Conservation (phyloP, 495 filamentous ascomycete genomes). For the Neurospora sp. region DNA sequence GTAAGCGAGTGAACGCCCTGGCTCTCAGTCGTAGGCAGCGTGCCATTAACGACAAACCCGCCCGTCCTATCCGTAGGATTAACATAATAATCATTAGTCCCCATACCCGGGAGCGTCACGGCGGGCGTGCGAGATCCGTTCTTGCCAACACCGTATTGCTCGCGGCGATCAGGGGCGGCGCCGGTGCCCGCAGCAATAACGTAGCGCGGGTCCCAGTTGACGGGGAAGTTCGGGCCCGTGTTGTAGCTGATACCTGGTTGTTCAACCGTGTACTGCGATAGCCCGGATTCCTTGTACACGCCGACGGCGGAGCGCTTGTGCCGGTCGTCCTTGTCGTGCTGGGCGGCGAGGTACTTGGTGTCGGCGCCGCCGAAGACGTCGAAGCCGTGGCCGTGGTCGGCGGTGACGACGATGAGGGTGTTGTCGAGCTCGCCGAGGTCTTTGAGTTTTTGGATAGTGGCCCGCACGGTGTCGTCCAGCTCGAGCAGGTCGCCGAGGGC, state of each 20-base stretch:
- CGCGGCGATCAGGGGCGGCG: conserved; percentile 56
- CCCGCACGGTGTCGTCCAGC: conserved; percentile 62
- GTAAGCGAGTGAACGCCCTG: conserved; percentile 65
- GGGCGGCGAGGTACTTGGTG: conserved; percentile 49
- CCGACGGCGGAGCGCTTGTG: conserved; percentile 58
- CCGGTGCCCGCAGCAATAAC: conserved; percentile 54
- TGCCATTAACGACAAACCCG: conserved; percentile 60
- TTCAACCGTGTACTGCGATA: conserved; percentile 54
- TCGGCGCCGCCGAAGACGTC: conserved; percentile 41
- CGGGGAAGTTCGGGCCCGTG: conserved; percentile 57
- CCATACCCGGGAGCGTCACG: conserved; percentile 22
- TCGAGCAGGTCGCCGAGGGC: conserved; percentile 66
- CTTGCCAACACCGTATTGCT: conserved; percentile 54
- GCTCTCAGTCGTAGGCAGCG: conserved; percentile 41
- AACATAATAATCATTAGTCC: conserved; percentile 40
- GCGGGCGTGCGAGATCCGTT: conserved; percentile 49
- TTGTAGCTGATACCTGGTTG: conserved; percentile 39
- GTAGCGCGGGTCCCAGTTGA: conserved; percentile 69
- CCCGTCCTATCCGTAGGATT: conserved; percentile 50
- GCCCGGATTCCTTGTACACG: conserved; percentile 52
- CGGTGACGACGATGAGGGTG: conserved; percentile 60
- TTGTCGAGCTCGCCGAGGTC: conserved; percentile 46
- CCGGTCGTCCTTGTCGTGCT: conserved; percentile 40
- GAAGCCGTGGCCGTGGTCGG: conserved; percentile 72
- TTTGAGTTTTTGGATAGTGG: conserved; percentile 52